A percentile compares a stretch with the other conserved stretches of the same genome.
phyloP scores from a whole-genome alignment of 78 protist species.

The Goniomonas avonlea region DNA sequence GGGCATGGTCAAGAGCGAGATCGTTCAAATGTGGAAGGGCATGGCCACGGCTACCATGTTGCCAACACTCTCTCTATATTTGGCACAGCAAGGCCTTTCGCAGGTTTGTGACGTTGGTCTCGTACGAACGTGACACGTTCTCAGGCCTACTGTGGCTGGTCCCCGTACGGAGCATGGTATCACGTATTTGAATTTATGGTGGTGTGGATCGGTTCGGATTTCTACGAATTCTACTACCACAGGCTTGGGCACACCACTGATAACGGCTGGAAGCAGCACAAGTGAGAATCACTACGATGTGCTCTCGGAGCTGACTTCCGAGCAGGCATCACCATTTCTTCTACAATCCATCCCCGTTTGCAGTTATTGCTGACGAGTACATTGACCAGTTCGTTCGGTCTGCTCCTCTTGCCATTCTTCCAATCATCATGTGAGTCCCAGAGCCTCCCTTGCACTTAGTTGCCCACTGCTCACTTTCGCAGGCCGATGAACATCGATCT shows the following conservation, averaged over 20 bases:
- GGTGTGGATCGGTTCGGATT: conserved; percentile 33
- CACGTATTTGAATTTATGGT: neutral
- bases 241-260: conserved; percentile 30
- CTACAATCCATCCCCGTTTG: conserved; percentile 45
- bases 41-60: conserved; percentile 41
- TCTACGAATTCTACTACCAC: conserved; percentile 43
- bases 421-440: conserved; percentile 39
- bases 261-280: conserved; percentile 37
- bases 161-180: conserved; percentile 19
- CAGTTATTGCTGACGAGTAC: conserved; percentile 50
- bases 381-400: conserved; percentile 40
- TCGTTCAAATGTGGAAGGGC: conserved; percentile 29
- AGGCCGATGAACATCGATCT: conserved; percentile 46
- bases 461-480: too few species aligned
- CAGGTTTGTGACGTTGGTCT: too few species aligned
- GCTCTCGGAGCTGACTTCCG: too few species aligned
- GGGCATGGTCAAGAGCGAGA: conserved; percentile 34
- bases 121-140: too few species aligned
- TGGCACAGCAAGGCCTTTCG: conserved; percentile 21
- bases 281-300: too few species aligned
- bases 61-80: conserved; percentile 33
- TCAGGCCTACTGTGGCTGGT: conserved; percentile 48
- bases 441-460: too few species aligned
- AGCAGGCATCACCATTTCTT: conserved; percentile 41
- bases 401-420: conserved; percentile 34